These are phyloP conservation scores for Wickerhamiella bombiphila DNA, from an alignment of 805 yeast genomes.

Conservation along the genomic window DNA sequence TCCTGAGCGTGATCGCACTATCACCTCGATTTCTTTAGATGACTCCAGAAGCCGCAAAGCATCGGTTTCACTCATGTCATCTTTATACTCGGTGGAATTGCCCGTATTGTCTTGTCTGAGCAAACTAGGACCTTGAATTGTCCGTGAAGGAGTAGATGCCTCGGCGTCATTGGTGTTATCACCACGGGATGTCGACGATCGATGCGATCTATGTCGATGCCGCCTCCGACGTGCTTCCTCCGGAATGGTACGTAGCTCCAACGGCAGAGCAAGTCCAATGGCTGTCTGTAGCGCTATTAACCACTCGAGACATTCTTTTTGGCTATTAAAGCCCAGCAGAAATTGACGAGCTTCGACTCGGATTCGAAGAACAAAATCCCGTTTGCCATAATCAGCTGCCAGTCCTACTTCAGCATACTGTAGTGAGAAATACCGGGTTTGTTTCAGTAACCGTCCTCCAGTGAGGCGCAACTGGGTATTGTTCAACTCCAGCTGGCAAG, in stretches of 20 bases:
- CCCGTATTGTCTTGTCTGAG: background rate
- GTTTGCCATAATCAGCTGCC: constrained; percentile 71
- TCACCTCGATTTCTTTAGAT: background rate
- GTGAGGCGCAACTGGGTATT: constrained; percentile 75
- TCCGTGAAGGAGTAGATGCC: background rate
- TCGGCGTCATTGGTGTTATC: background rate
- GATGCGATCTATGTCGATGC: constrained; percentile 34
- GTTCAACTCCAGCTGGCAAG: constrained; percentile 56
- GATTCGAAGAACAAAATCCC: constrained; percentile 31
- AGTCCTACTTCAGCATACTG: constrained; percentile 77
- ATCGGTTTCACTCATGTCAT: background rate
- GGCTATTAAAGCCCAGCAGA: constrained; percentile 45
- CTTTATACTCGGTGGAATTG: background rate
- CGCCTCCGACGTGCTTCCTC: constrained; percentile 27
- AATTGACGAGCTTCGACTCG: constrained; percentile 78
- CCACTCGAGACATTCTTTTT: constrained; percentile 67
- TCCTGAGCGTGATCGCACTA: no score
- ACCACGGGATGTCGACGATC: background rate
- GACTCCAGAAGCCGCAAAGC: background rate
- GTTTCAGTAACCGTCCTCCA: constrained; percentile 25
- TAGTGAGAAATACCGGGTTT: constrained; percentile 37
- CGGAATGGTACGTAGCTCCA: constrained; percentile 58
- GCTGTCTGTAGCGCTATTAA: constrained; percentile 57
- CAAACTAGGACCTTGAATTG: background rate
- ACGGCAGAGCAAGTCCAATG: constrained; percentile 64